A percentile compares a stretch with the other conserved stretches of the same genome.
phyloP scores from a whole-genome alignment of 176 grass and related monocot genomes.

The Avena eriantha region DNA sequence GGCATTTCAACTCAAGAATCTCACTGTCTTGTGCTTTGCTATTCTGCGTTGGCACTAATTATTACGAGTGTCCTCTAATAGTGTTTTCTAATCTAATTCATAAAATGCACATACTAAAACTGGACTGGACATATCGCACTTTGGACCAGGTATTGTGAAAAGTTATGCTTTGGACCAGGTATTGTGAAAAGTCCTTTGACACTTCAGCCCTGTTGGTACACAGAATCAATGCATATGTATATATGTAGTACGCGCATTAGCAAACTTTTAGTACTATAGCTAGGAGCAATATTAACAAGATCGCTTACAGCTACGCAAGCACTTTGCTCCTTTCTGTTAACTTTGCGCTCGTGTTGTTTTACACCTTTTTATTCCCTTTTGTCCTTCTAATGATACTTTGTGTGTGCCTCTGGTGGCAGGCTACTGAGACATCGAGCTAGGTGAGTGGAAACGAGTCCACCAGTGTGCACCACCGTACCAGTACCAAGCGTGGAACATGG shows the following conservation, averaged over 20 bases:
- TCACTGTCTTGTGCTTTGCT: slow-evolving; percentile 19
- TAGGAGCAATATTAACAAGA: too few species aligned
- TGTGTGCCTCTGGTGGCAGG: neutral
- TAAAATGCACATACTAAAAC: too few species aligned
- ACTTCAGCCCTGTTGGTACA: too few species aligned
- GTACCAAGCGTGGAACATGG: neutral
- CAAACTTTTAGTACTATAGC: neutral
- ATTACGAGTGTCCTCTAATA: too few species aligned
- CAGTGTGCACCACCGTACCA: neutral
- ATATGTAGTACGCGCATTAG: neutral
- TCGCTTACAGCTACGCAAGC: neutral
- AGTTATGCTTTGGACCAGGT: too few species aligned
- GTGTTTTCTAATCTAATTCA: too few species aligned
- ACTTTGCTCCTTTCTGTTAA: neutral
- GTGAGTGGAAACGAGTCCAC: slow-evolving; percentile 16
- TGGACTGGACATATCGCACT: too few species aligned
- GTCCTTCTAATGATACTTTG: neutral
- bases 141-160: too few species aligned
- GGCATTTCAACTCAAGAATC: neutral
- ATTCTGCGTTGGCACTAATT: neutral
- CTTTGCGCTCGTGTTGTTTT: neutral
- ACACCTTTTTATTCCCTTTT: neutral
- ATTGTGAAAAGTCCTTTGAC: too few species aligned
- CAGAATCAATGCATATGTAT: too few species aligned
- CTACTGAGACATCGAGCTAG: neutral